Percentiles rank a stretch among this genome's conserved stretches.
phyloP scores from a whole-genome alignment of 306 rosid genomes.

The Rosa multiflora region DNA sequence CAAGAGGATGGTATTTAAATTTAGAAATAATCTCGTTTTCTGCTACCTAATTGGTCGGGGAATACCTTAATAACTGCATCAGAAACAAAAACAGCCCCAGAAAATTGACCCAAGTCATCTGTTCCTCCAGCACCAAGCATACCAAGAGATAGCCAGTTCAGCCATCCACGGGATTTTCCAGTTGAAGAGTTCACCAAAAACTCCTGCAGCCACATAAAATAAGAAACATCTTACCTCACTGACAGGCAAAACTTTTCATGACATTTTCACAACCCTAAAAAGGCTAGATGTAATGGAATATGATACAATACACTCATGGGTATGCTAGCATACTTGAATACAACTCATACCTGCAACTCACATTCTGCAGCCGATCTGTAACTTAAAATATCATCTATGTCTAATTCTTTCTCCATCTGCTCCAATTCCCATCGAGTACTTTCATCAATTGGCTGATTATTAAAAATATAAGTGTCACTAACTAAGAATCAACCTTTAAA shows the following conservation, averaged over 20 bases:
- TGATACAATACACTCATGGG: constrained; percentile 13
- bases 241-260: neutral
- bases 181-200: constrained; percentile 45
- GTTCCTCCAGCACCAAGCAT: constrained; percentile 99
- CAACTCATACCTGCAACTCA: constrained; percentile 67
- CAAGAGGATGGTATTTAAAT: constrained; percentile 14
- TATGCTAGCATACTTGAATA: constrained; percentile 7
- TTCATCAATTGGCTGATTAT: constrained; percentile 68
- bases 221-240: neutral
- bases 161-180: constrained; percentile 83
- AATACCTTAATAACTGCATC: constrained; percentile 84
- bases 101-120: constrained; percentile 89
- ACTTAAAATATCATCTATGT: constrained; percentile 77
- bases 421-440: constrained; percentile 67
- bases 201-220: constrained; percentile 45
- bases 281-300: constrained; percentile 17
- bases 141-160: constrained; percentile 96
- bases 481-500: neutral
- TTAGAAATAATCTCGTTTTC: neutral
- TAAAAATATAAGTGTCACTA: constrained; percentile 13
- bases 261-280: constrained; percentile 12
- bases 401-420: constrained; percentile 86
- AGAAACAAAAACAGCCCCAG: constrained; percentile 74
- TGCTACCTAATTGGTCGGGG: constrained; percentile 15
- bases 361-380: constrained; percentile 80